phyloP scores from a whole-genome alignment of 225 moss, liverwort and hornwort species.

The Marchantia polymorpha region DNA sequence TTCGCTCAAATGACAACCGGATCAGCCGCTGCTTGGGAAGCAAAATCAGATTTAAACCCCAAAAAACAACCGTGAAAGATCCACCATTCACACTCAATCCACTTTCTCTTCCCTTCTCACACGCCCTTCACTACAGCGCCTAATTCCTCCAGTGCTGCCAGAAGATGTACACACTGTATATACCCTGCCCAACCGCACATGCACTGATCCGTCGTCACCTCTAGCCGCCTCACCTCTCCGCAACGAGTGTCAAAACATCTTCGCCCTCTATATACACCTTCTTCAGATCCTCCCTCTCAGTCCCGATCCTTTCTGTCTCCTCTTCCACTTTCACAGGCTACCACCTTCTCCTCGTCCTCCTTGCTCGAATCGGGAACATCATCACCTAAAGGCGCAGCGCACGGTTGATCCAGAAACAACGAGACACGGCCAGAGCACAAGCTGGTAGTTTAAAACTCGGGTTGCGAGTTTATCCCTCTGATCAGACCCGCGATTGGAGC shows the following conservation, averaged over 20 bases:
- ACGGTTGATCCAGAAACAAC: slow-evolving; percentile 60
- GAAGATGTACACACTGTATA: neutral
- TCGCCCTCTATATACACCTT: slow-evolving; percentile 2
- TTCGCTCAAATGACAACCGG: slow-evolving; percentile 23
- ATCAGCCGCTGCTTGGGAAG: slow-evolving; percentile 9
- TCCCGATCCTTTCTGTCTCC: neutral
- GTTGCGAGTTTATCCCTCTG: slow-evolving; percentile 61
- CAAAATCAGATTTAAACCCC: slow-evolving; percentile 29
- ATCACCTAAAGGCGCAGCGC: neutral
- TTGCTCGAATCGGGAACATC: neutral
- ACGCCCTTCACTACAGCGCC: neutral
- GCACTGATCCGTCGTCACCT: neutral
- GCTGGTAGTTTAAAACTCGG: slow-evolving; percentile 73
- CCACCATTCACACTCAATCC: slow-evolving; percentile 38
- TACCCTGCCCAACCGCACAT: neutral
- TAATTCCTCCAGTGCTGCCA: slow-evolving; percentile 1
- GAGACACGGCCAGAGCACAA: slow-evolving; percentile 96
- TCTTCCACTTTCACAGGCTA: slow-evolving; percentile 5
- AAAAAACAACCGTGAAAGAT: slow-evolving; percentile 26
- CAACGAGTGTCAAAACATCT: neutral
- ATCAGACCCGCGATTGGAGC: slow-evolving; percentile 74
- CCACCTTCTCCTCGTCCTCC: neutral
- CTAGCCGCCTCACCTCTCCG: neutral
- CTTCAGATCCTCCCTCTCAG: neutral
- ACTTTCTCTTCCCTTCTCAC: neutral